Conservation (phyloP, 805 yeast species). For the Candida morakotiae region DNA sequence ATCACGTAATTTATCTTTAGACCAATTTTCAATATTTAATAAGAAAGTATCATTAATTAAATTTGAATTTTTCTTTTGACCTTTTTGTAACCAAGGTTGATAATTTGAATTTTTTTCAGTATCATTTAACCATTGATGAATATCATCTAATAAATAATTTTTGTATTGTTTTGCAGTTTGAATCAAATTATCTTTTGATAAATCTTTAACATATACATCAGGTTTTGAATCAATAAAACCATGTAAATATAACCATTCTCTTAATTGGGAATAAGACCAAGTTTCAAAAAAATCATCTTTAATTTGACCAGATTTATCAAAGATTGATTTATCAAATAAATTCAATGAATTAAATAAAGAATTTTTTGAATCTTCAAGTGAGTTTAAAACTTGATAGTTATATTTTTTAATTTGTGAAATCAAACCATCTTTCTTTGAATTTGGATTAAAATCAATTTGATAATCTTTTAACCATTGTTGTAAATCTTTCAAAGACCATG, state of each 20-base stretch:
- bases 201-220: constrained; percentile 32
- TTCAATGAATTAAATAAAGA: constrained; percentile 40
- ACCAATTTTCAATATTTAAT: constrained; percentile 44
- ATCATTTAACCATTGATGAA: constrained; percentile 30
- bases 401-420: constrained; percentile 41
- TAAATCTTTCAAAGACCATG: constrained; percentile 51
- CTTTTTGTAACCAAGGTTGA: constrained; percentile 29
- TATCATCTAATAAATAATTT: constrained; percentile 33
- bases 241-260: constrained; percentile 50
- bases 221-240: constrained; percentile 19
- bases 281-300: constrained; percentile 43
- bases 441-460: constrained; percentile 29
- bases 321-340: constrained; percentile 27
- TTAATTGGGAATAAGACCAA: constrained; percentile 53
- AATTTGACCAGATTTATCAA: constrained; percentile 35
- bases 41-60: constrained; percentile 35
- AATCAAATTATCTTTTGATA: constrained; percentile 30
- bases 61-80: constrained; percentile 18
- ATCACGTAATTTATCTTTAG: constrained; percentile 39
- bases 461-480: constrained; percentile 45
- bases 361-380: constrained; percentile 26
- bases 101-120: constrained; percentile 19
- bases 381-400: constrained; percentile 39
- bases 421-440: constrained; percentile 44
- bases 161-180: constrained; percentile 29